phyloP scores from a whole-genome alignment of 345 rosid species.

The thale cress (Arabidopsis thaliana) region TAIR10.1 NC_003075.7:5372501-5373000 shows the following conservation, averaged over 20 bases:
- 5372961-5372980: slow-evolving; percentile 35
- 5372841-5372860: slow-evolving; percentile 50
- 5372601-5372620: slow-evolving; percentile 75
- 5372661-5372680: slow-evolving; percentile 11
- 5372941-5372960: slow-evolving; percentile 20
- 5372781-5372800: slow-evolving; percentile 35
- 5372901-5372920: slow-evolving; percentile 23
- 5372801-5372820: slow-evolving; percentile 33
- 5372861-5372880: slow-evolving; percentile 52
- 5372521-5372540: slow-evolving; percentile 16
- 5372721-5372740: slow-evolving; percentile 39
- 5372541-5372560: slow-evolving; percentile 24
- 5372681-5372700: slow-evolving; percentile 31
- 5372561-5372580: slow-evolving; percentile 52
- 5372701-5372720: slow-evolving; percentile 39
- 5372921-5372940: slow-evolving; percentile 30
- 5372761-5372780: slow-evolving; percentile 64
- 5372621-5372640: slow-evolving; percentile 76
- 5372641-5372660: slow-evolving; percentile 52
- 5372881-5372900: slow-evolving; percentile 29
- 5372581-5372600: slow-evolving; percentile 63
- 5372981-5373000: background rate
- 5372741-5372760: slow-evolving; percentile 43
- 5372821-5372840: slow-evolving; percentile 48
- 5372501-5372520: slow-evolving; percentile 19